phyloP scores from a whole-genome alignment of 768 basidiomycete species.

The Tephrocybe sp. region DNA sequence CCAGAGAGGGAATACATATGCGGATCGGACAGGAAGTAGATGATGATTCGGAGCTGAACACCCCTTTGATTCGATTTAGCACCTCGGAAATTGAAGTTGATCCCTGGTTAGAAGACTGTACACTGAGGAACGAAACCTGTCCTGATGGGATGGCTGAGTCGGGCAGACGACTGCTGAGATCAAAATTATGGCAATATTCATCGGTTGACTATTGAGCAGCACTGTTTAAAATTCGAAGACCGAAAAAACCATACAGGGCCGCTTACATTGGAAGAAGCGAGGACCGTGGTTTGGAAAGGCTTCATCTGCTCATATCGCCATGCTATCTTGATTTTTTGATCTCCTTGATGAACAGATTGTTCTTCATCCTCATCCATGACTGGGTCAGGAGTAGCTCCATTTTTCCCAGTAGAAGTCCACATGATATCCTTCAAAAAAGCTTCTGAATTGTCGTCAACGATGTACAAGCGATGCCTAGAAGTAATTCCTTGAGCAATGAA shows the following conservation, averaged over 20 bases:
- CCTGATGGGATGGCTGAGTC: slow-evolving; percentile 38
- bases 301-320: slow-evolving; percentile 97
- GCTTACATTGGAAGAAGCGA: slow-evolving; percentile 41
- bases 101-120: slow-evolving; percentile 2
- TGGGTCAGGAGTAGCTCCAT: neutral
- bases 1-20: slow-evolving; percentile 61
- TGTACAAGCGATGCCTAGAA: slow-evolving; percentile 61
- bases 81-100: slow-evolving; percentile 18
- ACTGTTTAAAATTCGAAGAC: neutral
- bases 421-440: slow-evolving; percentile 71
- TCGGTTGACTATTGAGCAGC: slow-evolving; percentile 42
- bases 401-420: slow-evolving; percentile 61
- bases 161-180: slow-evolving; percentile 66
- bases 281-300: slow-evolving; percentile 84
- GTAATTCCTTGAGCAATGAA: slow-evolving; percentile 86
- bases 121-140: slow-evolving; percentile 30
- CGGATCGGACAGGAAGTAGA: slow-evolving; percentile 40
- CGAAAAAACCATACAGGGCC: slow-evolving; percentile 14
- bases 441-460: slow-evolving; percentile 59
- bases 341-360: slow-evolving; percentile 34
- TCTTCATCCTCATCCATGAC: slow-evolving; percentile 25
- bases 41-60: slow-evolving; percentile 23
- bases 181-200: slow-evolving; percentile 68
- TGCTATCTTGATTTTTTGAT: slow-evolving; percentile 85
- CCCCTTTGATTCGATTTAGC: slow-evolving; percentile 25